phyloP scores from a whole-genome alignment of 768 basidiomycete species.

The Udeniomyces megalosporus region DNA sequence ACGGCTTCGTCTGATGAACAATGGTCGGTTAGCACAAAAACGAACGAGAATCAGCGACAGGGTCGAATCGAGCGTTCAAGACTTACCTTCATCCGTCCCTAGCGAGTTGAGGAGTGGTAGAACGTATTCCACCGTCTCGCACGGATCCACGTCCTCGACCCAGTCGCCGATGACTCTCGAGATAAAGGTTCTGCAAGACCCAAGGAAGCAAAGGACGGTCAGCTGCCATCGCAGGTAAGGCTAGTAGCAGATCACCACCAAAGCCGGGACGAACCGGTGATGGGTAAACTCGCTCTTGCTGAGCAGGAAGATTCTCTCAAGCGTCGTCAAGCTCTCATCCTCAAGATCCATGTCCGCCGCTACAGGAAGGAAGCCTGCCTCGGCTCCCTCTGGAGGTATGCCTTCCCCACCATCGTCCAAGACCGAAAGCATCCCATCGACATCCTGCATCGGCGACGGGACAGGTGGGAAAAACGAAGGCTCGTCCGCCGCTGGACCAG shows the following conservation, averaged over 20 bases:
- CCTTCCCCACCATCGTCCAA: neutral
- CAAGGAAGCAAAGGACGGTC: neutral
- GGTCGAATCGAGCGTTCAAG: neutral
- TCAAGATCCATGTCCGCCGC: conserved; percentile 38
- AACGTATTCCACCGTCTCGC: conserved; percentile 84
- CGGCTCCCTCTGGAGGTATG: neutral
- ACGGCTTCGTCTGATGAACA: conserved; percentile 56
- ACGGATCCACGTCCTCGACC: conserved; percentile 55
- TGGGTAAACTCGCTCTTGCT: conserved; percentile 56
- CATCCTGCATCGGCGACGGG: neutral
- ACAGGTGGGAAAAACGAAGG: conserved; percentile 9
- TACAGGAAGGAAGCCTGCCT: neutral
- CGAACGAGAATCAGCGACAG: no score
- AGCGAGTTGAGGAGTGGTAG: conserved; percentile 72
- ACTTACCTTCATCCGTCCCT: conserved; percentile 68
- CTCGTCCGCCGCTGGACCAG: neutral
- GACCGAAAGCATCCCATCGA: neutral
- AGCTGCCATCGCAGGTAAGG: no score
- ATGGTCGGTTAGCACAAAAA: no score
- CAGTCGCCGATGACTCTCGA: conserved; percentile 64
- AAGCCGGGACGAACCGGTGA: conserved; percentile 39
- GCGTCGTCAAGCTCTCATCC: conserved; percentile 61
- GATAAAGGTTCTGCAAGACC: conserved; percentile 50
- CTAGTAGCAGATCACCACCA: no score
- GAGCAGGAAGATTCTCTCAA: conserved; percentile 86